Evolutionary conservation across 345 rosid genomes (phyloP), one percentile per base, ranked within the genome.

Genomic region (Boechera stricta): DNA sequence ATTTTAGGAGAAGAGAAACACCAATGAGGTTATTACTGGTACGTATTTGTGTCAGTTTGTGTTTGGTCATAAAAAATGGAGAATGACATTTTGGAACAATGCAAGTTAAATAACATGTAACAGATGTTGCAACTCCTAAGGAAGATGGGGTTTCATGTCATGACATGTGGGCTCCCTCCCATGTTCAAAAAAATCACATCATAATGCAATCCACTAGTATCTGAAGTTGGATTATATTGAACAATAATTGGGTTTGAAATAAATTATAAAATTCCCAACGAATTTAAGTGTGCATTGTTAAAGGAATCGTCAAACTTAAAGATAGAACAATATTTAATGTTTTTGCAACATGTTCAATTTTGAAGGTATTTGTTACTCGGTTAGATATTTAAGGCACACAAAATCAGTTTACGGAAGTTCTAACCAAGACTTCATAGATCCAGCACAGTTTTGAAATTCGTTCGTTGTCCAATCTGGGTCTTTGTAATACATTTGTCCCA

Each of bases 121-220:
- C 80, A 76, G 57, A 69, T 69, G 80, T 61, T 52, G 10, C 18
- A 31, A 15, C 9, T 69, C 31, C 64, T 39, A 52, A 13, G 79
- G 74, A 68, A 53, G 49, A 42, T 31, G 33, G 26, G 33, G 62
- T 39, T 60, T 44, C 67, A 44, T 76, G 49, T 74, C 72, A 55
- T 44, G 48, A 44, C n/a, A 11, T 15, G 78, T 56, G 6, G 58
- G 75, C 7, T 39, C 63, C 79, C 79, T 76, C 74, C 77, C 74
- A 68, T 21, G 48, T 69, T 67, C 16, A n/a, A 3, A 5, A 49
- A 47, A 6, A 41, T 36, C 45, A 21, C 47, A 26, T 69, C 69
- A 16, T 31, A 42, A 58, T 67, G 16, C 56, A 51, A 36, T n/a
- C 38, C 59, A 61, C 26, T 45, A 45, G 1, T 44, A 8, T 10